Base-by-base conservation (phyloP, 2,329 filamentous ascomycete genomes). In the Cercospora sp. region DNA sequence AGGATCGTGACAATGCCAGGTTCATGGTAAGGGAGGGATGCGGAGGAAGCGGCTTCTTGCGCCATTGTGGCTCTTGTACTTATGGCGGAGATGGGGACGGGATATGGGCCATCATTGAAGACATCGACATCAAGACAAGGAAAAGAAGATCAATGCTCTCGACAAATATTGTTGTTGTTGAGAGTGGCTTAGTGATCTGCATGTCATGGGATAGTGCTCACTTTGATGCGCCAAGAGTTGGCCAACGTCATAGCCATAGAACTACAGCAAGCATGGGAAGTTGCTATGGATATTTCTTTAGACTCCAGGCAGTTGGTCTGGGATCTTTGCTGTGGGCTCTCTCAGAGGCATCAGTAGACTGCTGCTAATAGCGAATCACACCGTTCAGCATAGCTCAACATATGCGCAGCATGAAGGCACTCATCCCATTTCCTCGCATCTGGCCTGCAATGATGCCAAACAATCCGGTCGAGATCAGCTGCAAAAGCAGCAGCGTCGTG, bases 1-100 rank as follows among this genome's bases (percentile, higher is more conserved):
- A 92, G 82, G 57, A 93, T 85, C 0, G 82, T 84, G 8, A 80
- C 71, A 18, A 92, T 88, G 0, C 78, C 78, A 2, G 74, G 73
- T 65, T 76, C 74, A 28, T 72, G 71, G 51, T 76, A 76, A 6
- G 71, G 62, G 10, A 74, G 63, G 0, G 73, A 65, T 8, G 68
- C 42, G 18, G 45, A 51, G 10, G 20, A 23, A 51, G 45, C 18
- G 20, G 45, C 45, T 23, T 26, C 45, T 51, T 23, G 45, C 12
- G 45, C 18, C 45, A 51, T 51, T 51, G 45, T 23, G 45, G 10
- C 45, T 51, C 45, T 51, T 51, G 18, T 2, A 51, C 9, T 51
- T 23, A 51, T 26, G 9, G 20, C 7, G 18, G 3, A 13, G 18
- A 26, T 13, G 18, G 3, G 5, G 18, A 26, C 45, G 10, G 20